Evolutionary conservation across 805 yeast species (phyloP), one percentile per base, ranked within the genome.

Genomic region (Sporopachydermia lactativora): DNA sequence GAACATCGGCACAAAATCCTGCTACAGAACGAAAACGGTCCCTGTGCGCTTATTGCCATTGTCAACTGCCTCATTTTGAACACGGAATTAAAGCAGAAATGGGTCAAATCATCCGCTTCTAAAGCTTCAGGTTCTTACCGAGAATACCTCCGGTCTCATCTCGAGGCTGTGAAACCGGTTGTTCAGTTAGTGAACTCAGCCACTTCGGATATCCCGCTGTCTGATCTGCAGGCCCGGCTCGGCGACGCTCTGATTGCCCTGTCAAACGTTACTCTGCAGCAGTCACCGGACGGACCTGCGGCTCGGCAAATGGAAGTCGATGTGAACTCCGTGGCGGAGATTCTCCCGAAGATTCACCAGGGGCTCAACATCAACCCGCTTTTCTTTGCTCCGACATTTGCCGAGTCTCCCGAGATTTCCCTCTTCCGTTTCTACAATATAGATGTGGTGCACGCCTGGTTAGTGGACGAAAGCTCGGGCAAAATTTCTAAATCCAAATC

Each of bases 361-460:
- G 95, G 95, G 0, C 63, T 85, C 38, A 71, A 71, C 38, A 75
- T 85, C 11, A 76, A 85, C 49, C 88, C 94, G 2, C 63, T 68
- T 37, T 73, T 88, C 43, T 24, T 24, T 41, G 68, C 72, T 49
- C 75, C 92, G 3, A 56, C 69, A 1, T 81, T 82, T 48, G 64
- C 58, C 3, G 64, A 66, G 18, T 71, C 73, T 31, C 60, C 65
- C 16, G 81, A 77, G 34, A 52, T 74, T 42, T 62, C 70, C 2
- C 52, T 83, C 4, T 84, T 84, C 54, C 55, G 66, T 4, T 59
- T 71, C 3, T 81, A 75, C 52, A 75, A 68, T 19, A 61, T 82
- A 4, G 69, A 67, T 11, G 56, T 88, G 35, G 75, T 74, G 3
- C 97, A 89, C 56, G 96, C 95, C 1, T 88, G 96, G 95, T 62